Conservation (phyloP, 345 rosid species). For the Citrus trifoliata region DNA sequence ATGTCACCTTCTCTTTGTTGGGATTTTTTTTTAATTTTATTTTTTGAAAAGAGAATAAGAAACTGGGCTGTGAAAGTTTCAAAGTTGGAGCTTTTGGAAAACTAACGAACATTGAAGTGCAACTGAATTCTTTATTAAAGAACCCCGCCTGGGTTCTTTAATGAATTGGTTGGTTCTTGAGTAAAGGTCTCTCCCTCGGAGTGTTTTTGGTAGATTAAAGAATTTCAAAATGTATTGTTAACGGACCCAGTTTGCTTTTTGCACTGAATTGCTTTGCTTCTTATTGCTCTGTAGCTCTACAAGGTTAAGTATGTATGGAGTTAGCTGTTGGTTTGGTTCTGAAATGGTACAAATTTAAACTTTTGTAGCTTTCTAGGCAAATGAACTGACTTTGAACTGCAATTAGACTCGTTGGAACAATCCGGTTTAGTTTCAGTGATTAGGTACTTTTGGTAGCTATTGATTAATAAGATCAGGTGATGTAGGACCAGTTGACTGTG, state of each 20-base stretch:
- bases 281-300: not conserved
- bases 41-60: not conserved
- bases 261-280: not conserved
- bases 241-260: not conserved
- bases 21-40: not conserved
- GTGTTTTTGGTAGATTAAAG: not conserved
- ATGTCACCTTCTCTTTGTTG: not conserved
- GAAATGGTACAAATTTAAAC: not conserved
- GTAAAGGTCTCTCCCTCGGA: not conserved
- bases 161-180: not conserved
- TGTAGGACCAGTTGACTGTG: too few relatives aligned
- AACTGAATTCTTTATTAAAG: not conserved
- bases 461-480: not conserved
- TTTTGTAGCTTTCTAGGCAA: not conserved
- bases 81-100: not conserved
- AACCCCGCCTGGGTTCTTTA: not conserved
- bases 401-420: not conserved
- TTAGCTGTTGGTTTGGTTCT: not conserved
- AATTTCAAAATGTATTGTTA: not conserved
- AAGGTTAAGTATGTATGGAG: not conserved
- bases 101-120: not conserved
- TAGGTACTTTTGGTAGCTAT: not conserved
- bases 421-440: not conserved
- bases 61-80: not conserved
- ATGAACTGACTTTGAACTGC: not conserved